Base-by-base conservation (phyloP, 148 eudicot genomes). In the Rhododendron ferrugineum region DNA sequence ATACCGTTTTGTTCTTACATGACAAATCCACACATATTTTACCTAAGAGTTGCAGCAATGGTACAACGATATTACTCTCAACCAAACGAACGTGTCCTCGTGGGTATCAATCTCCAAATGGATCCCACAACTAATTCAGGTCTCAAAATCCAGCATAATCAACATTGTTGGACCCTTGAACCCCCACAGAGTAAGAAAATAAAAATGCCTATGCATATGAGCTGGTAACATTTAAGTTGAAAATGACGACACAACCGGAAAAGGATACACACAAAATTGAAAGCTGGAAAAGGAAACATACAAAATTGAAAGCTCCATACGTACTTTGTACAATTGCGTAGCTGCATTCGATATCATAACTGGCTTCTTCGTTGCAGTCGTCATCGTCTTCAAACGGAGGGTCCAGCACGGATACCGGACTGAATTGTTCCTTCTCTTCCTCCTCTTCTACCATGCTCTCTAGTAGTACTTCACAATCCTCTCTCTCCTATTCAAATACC, bases 401-500 rank as follows among this genome's bases (percentile, higher is more conserved):
- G 82, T 94, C 99, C 79, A 96, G 87, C 32, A 96, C 92, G 0
- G 97, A 95, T 75, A 96, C 99, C 0, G 99, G 99, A 56, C 99
- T 96, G 75, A 89, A 91, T 56, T 96, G 99, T 70, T 96, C 99
- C 84, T 92, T 94, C 80, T 96, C 97, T 79, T 90, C 93, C 36
- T 93, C 89, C 36, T 90, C 94, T 49, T 92, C 93, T 11, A 88
- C 92, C 74, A 76, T 82, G 42, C n/a, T 85, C 23, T 89, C 87
- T 42, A 1, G n/a, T 58, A 58, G 81, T n/a, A 83, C 83, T 54
- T 89, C 90, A 60, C 80, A 84, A 42, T 60, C 88, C 37, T 58
- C 89, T 5, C 37, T 70, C 44, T 89, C 92, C 96, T 93, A 85
- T 75, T 52, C 60, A 56, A 40, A 47, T 81, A 30, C 85, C 78